Base-by-base conservation (phyloP, 768 basidiomycete species). In the Russula olivacea region DNA sequence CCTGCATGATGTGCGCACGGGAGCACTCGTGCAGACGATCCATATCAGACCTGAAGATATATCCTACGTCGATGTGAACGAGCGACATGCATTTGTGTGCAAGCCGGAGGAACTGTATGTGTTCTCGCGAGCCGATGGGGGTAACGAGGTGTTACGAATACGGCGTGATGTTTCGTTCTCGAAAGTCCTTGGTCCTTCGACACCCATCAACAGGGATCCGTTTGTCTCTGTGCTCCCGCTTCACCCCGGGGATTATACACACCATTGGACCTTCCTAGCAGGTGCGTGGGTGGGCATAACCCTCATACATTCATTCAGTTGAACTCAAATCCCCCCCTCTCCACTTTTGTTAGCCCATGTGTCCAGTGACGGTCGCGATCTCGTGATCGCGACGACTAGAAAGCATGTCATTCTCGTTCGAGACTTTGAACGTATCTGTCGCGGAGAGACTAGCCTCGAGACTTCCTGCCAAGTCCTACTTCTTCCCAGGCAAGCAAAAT, bases 1-100 rank as follows among this genome's bases (percentile, higher is more conserved):
- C 64, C 61, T 91, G 2, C 90, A 82, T 80, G 82, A 92, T 66
- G 75, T 91, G 25, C 77, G 78, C 2, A 78, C 80, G 0, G 82
- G 80, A 0, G 65, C 72, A 23, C 66, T 84, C 15, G 70, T 81
- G 1, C 80, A 86, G 70, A 77, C 76, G 7, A 76, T 88, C 38
- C 63, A 74, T 4, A 72, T 76, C 34, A 76, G 77, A 2, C 78
- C 81, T 62, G 57, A 52, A 4, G 8, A 49, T 1, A 11, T 57
- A 8, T 76, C 76, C 57, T 90, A 89, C 64, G 87, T 90, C 38
- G 89, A 91, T 67, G 72, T 91, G 59, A 80, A 79, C 58, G 74
- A 77, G 49, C 72, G 74, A 9, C 81, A 87, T 69, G 80, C 83
- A 0, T 83, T 91, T 67, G 71, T 91, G 30, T 87, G 84, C 53